Evolutionary conservation across 129 eudicot species (phyloP), one percentile per base, ranked within the genome.

Genomic region (Tagetes patula): DNA sequence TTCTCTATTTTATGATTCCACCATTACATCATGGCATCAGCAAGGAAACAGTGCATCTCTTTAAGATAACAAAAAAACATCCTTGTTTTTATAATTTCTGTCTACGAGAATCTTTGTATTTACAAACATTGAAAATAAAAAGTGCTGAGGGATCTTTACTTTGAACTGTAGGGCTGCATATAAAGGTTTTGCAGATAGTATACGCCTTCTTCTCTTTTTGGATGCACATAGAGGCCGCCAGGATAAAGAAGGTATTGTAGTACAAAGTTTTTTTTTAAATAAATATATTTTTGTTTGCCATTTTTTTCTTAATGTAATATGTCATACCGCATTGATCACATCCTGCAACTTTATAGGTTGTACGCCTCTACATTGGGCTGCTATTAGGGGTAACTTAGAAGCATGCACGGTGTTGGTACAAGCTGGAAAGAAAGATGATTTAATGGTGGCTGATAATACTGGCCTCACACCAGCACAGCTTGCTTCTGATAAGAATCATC

Each of bases 351-450:
- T 34, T 85, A 95, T 86, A 95, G 99, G 99, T 72, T 95, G 99
- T 79, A 90, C 99, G 42, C 99, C 97, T 78, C 84, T 95, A 42
- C 99, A 95, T 74, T 95, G 99, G 99, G 96, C 99, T 86, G 99
- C 99, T 72, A 88, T 91, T 46, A 87, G 85, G 75, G 99, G 97
- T 76, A 88, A 95, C 72, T 50, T 95, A 84, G 99, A 95, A 86
- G 99, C 99, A 59, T 95, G 99, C 90, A 95, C 97, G 1, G 91
- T 88, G 20, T 82, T 95, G 78, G 99, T 95, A 74, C 96, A 88
- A 70, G 97, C 99, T 49, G 99, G 97, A 69, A 91, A 91, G 81
- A 88, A 88, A 81, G 97, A 91, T 70, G 99, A 95, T 80, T 76
- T 95, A 73, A 69, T 83, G 69, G 84, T 91, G 81, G 84, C 96